A percentile compares a stretch with the other conserved stretches of the same genome.
phyloP scores from a whole-genome alignment of 768 basidiomycete species.

The Pilatotrama ljubarskyi region DNA sequence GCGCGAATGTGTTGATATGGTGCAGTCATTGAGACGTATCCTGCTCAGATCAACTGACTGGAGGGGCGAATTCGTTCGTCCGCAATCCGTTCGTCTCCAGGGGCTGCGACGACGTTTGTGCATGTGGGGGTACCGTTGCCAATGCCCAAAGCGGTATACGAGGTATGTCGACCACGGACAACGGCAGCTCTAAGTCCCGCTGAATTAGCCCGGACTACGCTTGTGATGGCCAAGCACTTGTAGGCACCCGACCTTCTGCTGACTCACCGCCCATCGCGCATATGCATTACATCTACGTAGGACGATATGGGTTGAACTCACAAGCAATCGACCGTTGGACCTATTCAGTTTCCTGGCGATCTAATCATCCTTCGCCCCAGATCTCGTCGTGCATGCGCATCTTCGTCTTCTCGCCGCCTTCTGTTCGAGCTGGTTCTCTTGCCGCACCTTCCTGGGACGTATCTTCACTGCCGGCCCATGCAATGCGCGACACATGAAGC shows the following conservation, averaged over 20 bases:
- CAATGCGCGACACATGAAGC: not conserved
- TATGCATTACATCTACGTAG: not conserved
- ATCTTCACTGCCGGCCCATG: not conserved
- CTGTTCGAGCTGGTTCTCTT: not conserved
- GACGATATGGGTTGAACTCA: not conserved
- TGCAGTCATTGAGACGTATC: not conserved
- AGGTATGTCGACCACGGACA: not conserved
- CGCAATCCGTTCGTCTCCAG: constrained; percentile 3
- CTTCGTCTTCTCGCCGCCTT: not conserved
- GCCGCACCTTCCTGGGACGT: not conserved
- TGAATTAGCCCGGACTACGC: constrained; percentile 7
- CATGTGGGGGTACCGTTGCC: not conserved
- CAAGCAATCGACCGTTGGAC: not conserved
- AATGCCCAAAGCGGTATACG: constrained; percentile 7
- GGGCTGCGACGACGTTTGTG: not conserved
- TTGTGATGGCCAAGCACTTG: not conserved
- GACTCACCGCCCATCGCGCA: too few species aligned
- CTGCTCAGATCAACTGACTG: not conserved
- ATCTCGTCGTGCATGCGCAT: not conserved
- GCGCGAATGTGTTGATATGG: not conserved
- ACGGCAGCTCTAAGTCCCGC: constrained; percentile 10
- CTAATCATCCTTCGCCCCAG: constrained; percentile 9
- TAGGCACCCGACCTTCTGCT: not conserved
- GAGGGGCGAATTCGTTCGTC: not conserved
- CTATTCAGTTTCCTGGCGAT: not conserved